Evolutionary conservation across 164 flowering plant genomes (phyloP), one percentile per base, ranked within the genome.

Genomic region (Tetracentron sinense): DNA sequence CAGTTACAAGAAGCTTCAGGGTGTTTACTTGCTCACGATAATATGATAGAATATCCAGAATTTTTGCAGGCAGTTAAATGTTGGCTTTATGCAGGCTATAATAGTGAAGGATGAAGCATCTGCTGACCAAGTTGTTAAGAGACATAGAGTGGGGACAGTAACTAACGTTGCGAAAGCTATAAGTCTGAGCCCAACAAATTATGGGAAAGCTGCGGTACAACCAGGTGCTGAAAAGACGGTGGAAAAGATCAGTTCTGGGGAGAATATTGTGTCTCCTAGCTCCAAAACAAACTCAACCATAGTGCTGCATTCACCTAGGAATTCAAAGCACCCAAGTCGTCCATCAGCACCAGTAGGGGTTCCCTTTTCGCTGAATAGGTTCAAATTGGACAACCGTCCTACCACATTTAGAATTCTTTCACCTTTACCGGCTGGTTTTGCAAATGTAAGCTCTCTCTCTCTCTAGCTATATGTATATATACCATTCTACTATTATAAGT

Each of bases 351-450:
- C 82, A 59, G 28, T 42, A 3, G 82, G 79, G 42, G 19, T 66
- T 71, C 75, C 87, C 15, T 74, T 75, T 73, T 59, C 26, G 31
- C 64, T 66, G 52, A 83, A 85, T 63, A 78, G 87, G 70, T 87
- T 82, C 78, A 93, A 87, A 71, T 75, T 90, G 78, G 97, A 90
- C 74, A 87, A 90, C 73, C 94, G 91, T 20, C 88, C 97, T 30
- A 83, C 87, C 2, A 30, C 83, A 63, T 90, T 93, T 68, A 85
- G 68, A 75, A 71, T 90, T 62, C 60, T 76, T 64, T 81, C 96
- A 1, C 96, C 98, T 65, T 71, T 91, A 56, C 98, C 97, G n/a
- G 56, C 78, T 52, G 86, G 78, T 54, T 70, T 94, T 49, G 82
- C 87, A 60, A 77, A 83, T 81, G 98, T 94, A 73, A 78, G 80